Percentiles rank a stretch among this genome's conserved stretches.
phyloP scores from a whole-genome alignment of 805 yeast genomes.

The Metschnikowia sp. region DNA sequence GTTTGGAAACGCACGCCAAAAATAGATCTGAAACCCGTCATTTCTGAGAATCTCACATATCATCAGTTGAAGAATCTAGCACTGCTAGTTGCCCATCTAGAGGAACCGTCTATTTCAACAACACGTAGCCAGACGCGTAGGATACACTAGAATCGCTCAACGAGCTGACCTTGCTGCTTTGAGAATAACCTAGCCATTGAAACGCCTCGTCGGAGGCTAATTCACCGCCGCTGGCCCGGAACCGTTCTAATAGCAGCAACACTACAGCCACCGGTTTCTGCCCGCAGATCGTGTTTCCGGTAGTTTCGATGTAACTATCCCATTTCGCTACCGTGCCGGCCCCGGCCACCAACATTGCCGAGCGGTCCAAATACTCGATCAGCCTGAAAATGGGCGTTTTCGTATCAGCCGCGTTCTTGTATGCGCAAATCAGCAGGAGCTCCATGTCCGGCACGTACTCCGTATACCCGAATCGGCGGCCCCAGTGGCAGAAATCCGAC shows the following conservation, averaged over 20 bases:
- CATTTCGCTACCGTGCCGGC: conserved; percentile 57
- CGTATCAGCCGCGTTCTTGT: conserved; percentile 7
- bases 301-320: conserved; percentile 59
- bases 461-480: conserved; percentile 43
- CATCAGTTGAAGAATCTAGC: no score
- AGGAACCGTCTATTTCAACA: not conserved
- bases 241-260: conserved; percentile 48
- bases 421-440: conserved; percentile 3
- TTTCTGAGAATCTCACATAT: not conserved
- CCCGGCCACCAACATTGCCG: conserved; percentile 63
- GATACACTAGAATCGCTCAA: conserved; percentile 78
- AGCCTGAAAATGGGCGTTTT: conserved; percentile 59
- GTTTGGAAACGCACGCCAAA: not conserved
- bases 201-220: conserved; percentile 30
- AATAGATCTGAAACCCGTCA: not conserved
- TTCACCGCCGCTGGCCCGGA: conserved; percentile 13
- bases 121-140: conserved; percentile 75
- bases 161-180: conserved; percentile 55
- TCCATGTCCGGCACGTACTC: conserved; percentile 23
- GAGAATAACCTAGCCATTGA: conserved; percentile 77
- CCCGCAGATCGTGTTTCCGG: conserved; percentile 94
- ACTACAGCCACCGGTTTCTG: conserved; percentile 74
- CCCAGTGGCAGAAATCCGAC: conserved; percentile 96
- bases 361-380: conserved; percentile 68
- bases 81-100: no score